phyloP scores from a whole-genome alignment of 208 protist genomes.

The Crithidia acanthocephali region DNA sequence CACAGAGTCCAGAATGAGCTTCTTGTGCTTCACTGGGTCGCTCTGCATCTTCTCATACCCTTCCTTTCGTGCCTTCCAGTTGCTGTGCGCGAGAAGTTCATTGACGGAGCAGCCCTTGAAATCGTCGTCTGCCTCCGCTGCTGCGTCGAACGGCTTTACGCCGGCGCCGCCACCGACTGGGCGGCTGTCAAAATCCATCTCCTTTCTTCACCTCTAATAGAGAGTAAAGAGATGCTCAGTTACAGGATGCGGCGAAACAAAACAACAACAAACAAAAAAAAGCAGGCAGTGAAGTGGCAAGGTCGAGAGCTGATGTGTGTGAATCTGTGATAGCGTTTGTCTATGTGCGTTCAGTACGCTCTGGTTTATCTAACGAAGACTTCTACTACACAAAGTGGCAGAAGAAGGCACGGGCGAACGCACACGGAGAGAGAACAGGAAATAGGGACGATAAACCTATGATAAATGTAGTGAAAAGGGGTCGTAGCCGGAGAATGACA shows the following conservation, averaged over 20 bases:
- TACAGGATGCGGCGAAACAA: no score
- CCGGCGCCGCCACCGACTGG: conserved; percentile 41
- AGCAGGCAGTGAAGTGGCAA: background rate
- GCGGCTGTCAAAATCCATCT: conserved; percentile 50
- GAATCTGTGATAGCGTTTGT: no score
- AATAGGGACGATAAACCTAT: background rate
- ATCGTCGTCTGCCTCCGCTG: conserved; percentile 39
- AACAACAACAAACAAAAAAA: conserved; percentile 16
- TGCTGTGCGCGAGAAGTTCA: conserved; percentile 55
- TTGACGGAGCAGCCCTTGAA: conserved; percentile 55
- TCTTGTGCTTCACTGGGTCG: conserved; percentile 35
- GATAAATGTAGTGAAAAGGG: no score
- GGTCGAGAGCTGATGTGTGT: background rate
- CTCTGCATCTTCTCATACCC: conserved; percentile 59
- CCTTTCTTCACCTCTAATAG: background rate
- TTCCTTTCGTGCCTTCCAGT: conserved; percentile 82
- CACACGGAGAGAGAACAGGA: background rate
- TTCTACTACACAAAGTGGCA: no score
- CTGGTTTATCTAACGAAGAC: no score
- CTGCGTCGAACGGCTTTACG: conserved; percentile 25
- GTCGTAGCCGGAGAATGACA: no score
- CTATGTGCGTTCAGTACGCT: no score
- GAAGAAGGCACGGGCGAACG: no score
- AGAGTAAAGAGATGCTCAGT: no score
- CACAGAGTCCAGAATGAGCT: conserved; percentile 44